phyloP scores from a whole-genome alignment of 306 rosid genomes.

The Phaseolus lunatus region DNA sequence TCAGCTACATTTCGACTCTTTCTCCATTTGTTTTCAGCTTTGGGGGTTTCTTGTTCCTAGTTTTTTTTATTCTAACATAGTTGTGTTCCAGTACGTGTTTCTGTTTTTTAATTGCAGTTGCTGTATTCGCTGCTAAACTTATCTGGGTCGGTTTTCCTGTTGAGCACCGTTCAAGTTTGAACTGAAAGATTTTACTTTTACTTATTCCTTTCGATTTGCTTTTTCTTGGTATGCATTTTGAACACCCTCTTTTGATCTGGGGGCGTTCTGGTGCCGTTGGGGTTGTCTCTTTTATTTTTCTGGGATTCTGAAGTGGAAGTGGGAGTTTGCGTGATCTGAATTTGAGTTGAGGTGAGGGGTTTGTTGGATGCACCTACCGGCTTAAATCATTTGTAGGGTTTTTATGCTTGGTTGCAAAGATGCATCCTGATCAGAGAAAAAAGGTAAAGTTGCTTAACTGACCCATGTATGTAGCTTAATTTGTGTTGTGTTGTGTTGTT shows the following conservation, averaged over 20 bases:
- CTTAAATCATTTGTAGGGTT: constrained; percentile 43
- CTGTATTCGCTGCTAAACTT: constrained; percentile 37
- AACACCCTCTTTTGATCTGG: constrained; percentile 47
- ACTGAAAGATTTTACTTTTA: constrained; percentile 40
- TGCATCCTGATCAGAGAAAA: constrained; percentile 90
- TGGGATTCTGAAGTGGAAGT: constrained; percentile 47
- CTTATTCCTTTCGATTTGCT: constrained; percentile 12
- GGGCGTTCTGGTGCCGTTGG: constrained; percentile 39
- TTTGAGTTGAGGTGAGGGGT: constrained; percentile 52
- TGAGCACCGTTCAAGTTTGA: constrained; percentile 27
- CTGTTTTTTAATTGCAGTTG: constrained; percentile 26
- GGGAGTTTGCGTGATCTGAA: constrained; percentile 59
- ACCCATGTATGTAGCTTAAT: neutral
- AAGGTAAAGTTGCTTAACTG: constrained; percentile 66
- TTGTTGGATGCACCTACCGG: constrained; percentile 57
- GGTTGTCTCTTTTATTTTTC: constrained; percentile 44
- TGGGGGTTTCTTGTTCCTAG: neutral
- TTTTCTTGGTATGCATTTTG: constrained; percentile 41
- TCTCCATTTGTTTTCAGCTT: constrained; percentile 31
- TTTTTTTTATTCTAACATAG: constrained; percentile 38
- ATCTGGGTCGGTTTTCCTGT: constrained; percentile 36
- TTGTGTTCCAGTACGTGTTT: constrained; percentile 35
- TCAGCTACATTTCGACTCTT: constrained; percentile 67
- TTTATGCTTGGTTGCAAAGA: constrained; percentile 64
- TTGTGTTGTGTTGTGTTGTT: constrained; percentile 28